A percentile compares a stretch with the other conserved stretches of the same genome.
These are phyloP conservation scores for Metrosideros polymorpha DNA, from an alignment of 441 rosid genomes.

Conservation along the genomic window DNA sequence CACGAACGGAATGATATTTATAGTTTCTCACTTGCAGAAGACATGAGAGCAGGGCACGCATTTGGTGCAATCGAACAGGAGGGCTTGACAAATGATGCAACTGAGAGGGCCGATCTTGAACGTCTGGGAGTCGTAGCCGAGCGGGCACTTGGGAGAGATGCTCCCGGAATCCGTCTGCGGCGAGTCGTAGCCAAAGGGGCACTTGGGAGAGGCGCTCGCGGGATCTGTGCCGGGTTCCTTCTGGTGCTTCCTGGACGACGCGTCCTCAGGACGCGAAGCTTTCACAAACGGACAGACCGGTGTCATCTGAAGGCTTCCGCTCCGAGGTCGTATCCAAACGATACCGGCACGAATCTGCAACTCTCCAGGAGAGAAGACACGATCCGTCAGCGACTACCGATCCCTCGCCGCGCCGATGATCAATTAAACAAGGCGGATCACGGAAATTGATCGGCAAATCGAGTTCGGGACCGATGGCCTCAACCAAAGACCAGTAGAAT, in stretches of 20 bases:
- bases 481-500: neutral
- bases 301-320: constrained; percentile 23
- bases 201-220: constrained; percentile 48
- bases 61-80: constrained; percentile 61
- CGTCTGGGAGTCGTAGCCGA: constrained; percentile 83
- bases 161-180: neutral
- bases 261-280: constrained; percentile 52
- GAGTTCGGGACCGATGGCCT: neutral
- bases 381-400: neutral
- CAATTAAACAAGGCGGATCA: neutral
- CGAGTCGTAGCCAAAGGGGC: constrained; percentile 25
- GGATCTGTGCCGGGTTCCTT: constrained; percentile 29
- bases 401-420: neutral
- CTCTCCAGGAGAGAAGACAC: neutral
- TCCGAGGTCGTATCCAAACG: neutral
- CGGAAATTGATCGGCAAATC: neutral
- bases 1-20: neutral
- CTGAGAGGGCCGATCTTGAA: constrained; percentile 96
- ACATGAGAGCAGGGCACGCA: constrained; percentile 89
- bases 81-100: constrained; percentile 86
- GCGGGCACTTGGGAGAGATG: constrained; percentile 10
- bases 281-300: constrained; percentile 69
- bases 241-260: constrained; percentile 23
- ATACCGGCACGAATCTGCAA: neutral
- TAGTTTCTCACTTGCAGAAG: constrained; percentile 69